Evolutionary conservation across 2,329 filamentous ascomycete genomes (phyloP).

Genomic region (Cordyceps cateniannulata): DNA sequence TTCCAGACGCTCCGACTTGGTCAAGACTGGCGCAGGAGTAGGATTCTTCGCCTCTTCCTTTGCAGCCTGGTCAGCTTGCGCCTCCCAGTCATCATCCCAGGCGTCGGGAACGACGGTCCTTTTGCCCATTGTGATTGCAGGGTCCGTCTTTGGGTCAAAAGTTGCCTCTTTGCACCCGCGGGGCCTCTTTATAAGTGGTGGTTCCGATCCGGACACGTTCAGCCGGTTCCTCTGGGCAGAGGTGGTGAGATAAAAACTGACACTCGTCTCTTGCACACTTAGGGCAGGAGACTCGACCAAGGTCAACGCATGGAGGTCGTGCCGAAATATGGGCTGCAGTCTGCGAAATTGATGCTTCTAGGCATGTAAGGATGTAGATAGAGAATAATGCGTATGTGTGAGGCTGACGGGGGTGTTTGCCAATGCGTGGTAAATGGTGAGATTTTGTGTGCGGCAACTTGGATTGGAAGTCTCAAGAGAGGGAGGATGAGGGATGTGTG

Average conservation of each 20-base stretch:
- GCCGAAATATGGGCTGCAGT: background rate
- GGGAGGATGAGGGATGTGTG: background rate
- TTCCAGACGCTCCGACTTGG: conserved; percentile 70
- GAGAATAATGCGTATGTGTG: background rate
- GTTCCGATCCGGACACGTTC: background rate
- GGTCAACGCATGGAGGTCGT: conserved; percentile 10
- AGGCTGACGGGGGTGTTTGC: background rate
- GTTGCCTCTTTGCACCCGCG: background rate
- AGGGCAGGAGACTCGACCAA: conserved; percentile 9
- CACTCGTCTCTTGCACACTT: conserved; percentile 8
- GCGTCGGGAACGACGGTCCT: conserved; percentile 57
- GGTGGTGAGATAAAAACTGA: background rate
- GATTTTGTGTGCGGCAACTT: background rate
- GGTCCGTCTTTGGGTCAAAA: background rate
- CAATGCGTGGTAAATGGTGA: background rate
- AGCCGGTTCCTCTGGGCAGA: background rate
- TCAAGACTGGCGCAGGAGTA: conserved; percentile 40
- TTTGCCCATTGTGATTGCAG: conserved; percentile 13
- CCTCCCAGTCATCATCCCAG: conserved; percentile 91
- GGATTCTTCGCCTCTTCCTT: conserved; percentile 29
- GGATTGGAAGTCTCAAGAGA: background rate
- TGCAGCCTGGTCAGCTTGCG: conserved; percentile 56
- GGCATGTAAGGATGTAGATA: background rate
- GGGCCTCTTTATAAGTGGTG: background rate
- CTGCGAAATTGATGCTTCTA: background rate